Evolutionary conservation across 148 eudicot species (phyloP).

Genomic region (Tetragonia tetragonoides): DNA sequence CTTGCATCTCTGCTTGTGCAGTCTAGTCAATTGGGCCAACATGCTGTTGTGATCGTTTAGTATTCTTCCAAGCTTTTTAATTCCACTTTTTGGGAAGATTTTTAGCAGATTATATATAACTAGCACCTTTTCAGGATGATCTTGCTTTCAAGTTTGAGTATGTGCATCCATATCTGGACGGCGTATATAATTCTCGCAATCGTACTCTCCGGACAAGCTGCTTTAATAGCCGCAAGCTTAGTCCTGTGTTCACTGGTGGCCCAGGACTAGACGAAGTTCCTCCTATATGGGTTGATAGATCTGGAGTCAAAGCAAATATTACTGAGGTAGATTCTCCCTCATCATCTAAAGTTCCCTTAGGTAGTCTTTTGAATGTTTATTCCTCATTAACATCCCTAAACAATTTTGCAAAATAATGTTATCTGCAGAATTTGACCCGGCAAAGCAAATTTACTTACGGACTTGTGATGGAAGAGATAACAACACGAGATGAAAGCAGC

Average conservation of each 20-base stretch:
- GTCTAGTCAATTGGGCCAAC: not conserved
- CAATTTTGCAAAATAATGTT: not conserved
- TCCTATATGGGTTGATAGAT: slow-evolving; percentile 93
- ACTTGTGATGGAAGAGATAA: slow-evolving; percentile 91
- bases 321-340: slow-evolving; percentile 62
- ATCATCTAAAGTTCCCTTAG: slow-evolving; percentile 3
- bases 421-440: slow-evolving; percentile 69
- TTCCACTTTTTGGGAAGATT: slow-evolving; percentile 1
- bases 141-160: slow-evolving; percentile 91
- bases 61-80: not conserved
- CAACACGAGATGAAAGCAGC: slow-evolving; percentile 85
- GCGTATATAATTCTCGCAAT: slow-evolving; percentile 67
- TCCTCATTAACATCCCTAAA: not conserved
- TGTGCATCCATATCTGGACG: slow-evolving; percentile 92
- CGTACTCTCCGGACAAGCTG: slow-evolving; percentile 73
- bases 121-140: slow-evolving; percentile 65
- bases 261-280: slow-evolving; percentile 97
- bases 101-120: slow-evolving; percentile 11
- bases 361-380: not conserved
- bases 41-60: not conserved
- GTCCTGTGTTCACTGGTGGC: slow-evolving; percentile 97
- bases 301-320: slow-evolving; percentile 80
- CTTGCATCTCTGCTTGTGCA: not conserved
- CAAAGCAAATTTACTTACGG: slow-evolving; percentile 97
- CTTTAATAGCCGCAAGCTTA: slow-evolving; percentile 91